Evolutionary conservation across 768 basidiomycete genomes (phyloP).

Genomic region (Cyathus striatus): DNA sequence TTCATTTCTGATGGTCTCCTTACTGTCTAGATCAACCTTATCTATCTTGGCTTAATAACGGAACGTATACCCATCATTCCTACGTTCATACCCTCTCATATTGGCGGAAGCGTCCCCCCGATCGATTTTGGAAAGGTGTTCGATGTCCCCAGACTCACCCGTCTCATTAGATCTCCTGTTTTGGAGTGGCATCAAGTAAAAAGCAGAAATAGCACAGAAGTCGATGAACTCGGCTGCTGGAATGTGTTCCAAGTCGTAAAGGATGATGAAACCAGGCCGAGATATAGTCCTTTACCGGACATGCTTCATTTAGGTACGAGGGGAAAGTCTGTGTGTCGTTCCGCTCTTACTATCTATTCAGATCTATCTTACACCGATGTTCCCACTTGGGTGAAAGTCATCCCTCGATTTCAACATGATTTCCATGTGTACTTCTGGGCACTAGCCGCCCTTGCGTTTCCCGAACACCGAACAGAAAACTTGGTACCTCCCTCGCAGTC

Average conservation of each 20-base stretch:
- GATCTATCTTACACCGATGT: conserved; percentile 50
- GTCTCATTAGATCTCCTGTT: conserved; percentile 38
- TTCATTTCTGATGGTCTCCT: background rate
- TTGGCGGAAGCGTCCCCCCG: conserved; percentile 41
- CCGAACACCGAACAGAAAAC: conserved; percentile 33
- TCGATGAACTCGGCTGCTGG: conserved; percentile 56
- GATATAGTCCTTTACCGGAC: conserved; percentile 31
- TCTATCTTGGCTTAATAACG: conserved; percentile 56
- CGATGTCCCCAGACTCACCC: conserved; percentile 47
- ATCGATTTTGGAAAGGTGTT: conserved; percentile 58
- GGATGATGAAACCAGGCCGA: conserved; percentile 31
- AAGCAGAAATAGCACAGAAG: conserved; percentile 27
- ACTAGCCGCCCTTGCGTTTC: conserved; percentile 40
- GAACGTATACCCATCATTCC: conserved; percentile 55
- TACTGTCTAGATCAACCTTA: conserved; percentile 39
- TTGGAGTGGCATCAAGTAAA: conserved; percentile 67
- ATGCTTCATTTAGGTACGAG: conserved; percentile 40
- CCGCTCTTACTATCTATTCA: too few species aligned
- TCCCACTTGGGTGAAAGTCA: conserved; percentile 43
- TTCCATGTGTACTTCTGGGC: conserved; percentile 40
- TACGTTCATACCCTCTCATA: conserved; percentile 54
- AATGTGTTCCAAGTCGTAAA: conserved; percentile 46
- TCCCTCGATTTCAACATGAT: conserved; percentile 40
- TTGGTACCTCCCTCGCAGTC: conserved; percentile 36
- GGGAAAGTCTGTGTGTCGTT: too few species aligned